These are phyloP conservation scores for Evansstolkia leycettana DNA, from an alignment of 495 filamentous ascomycete species.

Conservation along the genomic window DNA sequence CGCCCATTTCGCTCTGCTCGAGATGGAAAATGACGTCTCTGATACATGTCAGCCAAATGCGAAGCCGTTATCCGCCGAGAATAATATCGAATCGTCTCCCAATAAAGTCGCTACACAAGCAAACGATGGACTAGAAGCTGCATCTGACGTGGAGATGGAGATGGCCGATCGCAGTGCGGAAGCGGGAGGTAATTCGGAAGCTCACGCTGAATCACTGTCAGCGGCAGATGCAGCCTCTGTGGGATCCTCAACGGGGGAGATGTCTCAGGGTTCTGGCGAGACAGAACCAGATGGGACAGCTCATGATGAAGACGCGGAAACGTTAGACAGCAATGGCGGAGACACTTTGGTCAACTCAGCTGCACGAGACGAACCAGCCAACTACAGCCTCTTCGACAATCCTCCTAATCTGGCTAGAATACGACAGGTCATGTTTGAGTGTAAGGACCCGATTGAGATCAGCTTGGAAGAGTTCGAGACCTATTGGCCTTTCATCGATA, in stretches of 20 bases:
- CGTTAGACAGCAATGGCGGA: background rate
- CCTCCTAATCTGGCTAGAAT: conserved; percentile 35
- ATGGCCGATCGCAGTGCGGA: conserved; percentile 1
- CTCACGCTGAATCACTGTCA: too few species aligned
- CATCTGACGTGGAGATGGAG: conserved; percentile 8
- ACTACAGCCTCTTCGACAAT: conserved; percentile 23
- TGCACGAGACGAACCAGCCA: conserved; percentile 2
- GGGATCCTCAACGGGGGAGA: too few species aligned
- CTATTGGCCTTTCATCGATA: conserved; percentile 44
- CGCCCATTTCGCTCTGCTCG: conserved; percentile 5
- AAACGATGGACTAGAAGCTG: conserved; percentile 3
- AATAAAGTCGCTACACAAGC: conserved; percentile 5
- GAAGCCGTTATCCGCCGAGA: conserved; percentile 8
- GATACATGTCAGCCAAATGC: conserved; percentile 13
- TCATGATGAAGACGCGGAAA: background rate
- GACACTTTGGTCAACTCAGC: background rate
- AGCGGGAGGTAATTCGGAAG: background rate
- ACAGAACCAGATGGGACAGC: too few species aligned
- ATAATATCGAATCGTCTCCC: conserved; percentile 5
- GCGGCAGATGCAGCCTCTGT: too few species aligned
- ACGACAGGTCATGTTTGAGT: conserved; percentile 36
- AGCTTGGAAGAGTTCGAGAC: conserved; percentile 37
- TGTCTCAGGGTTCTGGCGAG: too few species aligned
- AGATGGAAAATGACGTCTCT: conserved; percentile 23
- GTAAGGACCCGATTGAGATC: conserved; percentile 40